phyloP scores from a whole-genome alignment of 352 stramenopile species.

The Blastocystis sp. region DNA sequence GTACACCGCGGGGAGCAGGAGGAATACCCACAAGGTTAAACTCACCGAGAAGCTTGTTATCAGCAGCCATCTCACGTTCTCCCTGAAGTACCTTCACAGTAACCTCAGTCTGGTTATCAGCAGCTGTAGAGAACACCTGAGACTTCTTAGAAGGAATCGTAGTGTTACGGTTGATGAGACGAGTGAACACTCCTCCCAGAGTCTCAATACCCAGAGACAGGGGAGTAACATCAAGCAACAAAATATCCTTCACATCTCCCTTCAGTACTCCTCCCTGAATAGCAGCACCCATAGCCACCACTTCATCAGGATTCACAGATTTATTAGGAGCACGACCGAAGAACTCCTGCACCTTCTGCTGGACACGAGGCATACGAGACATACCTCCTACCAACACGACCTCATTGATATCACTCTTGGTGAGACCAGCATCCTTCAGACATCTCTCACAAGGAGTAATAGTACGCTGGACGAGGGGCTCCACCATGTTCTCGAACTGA shows the following conservation, averaged over 20 bases:
- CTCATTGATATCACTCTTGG: constrained; percentile 91
- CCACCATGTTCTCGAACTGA: constrained; percentile 90
- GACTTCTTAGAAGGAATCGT: constrained; percentile 97
- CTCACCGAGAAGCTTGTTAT: constrained; percentile 95
- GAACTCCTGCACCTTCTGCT: constrained; percentile 89
- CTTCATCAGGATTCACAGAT: constrained; percentile 96
- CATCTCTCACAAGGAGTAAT: constrained; percentile 88
- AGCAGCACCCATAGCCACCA: constrained; percentile 93
- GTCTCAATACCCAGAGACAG: constrained; percentile 97
- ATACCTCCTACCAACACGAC: constrained; percentile 96
- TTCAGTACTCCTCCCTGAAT: constrained; percentile 92
- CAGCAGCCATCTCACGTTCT: constrained; percentile 92
- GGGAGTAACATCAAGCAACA: constrained; percentile 94
- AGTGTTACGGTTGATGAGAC: constrained; percentile 94
- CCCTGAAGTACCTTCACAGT: constrained; percentile 96
- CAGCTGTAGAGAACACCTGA: constrained; percentile 92
- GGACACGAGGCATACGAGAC: constrained; percentile 94
- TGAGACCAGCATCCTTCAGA: constrained; percentile 78
- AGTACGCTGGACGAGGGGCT: constrained; percentile 87
- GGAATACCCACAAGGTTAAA: constrained; percentile 96
- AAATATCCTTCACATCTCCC: constrained; percentile 94
- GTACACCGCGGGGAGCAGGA: constrained; percentile 87
- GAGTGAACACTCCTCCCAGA: constrained; percentile 93
- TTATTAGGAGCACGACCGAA: constrained; percentile 91
- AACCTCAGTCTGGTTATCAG: constrained; percentile 93